Conservation (phyloP, 768 basidiomycete species). For the Tulasnella sp. region DNA sequence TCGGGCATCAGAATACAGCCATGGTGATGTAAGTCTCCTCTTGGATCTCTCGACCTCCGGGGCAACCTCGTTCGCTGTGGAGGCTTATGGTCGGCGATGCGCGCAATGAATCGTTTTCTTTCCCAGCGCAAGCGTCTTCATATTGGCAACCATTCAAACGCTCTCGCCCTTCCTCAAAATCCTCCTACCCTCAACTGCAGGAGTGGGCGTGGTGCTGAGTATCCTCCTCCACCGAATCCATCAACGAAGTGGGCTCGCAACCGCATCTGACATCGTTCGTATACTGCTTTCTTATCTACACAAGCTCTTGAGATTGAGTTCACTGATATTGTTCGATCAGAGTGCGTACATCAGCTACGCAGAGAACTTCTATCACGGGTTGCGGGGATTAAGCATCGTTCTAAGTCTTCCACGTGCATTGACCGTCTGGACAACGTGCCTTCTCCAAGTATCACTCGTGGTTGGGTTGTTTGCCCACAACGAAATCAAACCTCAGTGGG, state of each 20-base stretch:
- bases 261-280: neutral
- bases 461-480: neutral
- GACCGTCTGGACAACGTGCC: neutral
- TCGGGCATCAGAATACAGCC: neutral
- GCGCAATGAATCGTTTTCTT: neutral
- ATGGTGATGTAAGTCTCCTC: neutral
- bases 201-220: neutral
- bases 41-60: neutral
- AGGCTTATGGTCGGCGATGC: neutral
- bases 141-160: neutral
- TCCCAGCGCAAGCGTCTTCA: neutral
- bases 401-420: neutral
- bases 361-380: constrained; percentile 2
- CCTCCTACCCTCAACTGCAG: neutral
- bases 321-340: neutral
- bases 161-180: neutral
- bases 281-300: neutral
- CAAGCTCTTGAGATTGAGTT: neutral
- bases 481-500: neutral
- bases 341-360: constrained; percentile 7
- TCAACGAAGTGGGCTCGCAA: neutral
- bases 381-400: constrained; percentile 4
- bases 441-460: neutral
- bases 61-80: neutral
- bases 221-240: neutral